A percentile compares a stretch with the other conserved stretches of the same genome.
These are phyloP conservation scores for Lactarius trivialis DNA, from an alignment of 768 basidiomycete genomes.

Conservation along the genomic window DNA sequence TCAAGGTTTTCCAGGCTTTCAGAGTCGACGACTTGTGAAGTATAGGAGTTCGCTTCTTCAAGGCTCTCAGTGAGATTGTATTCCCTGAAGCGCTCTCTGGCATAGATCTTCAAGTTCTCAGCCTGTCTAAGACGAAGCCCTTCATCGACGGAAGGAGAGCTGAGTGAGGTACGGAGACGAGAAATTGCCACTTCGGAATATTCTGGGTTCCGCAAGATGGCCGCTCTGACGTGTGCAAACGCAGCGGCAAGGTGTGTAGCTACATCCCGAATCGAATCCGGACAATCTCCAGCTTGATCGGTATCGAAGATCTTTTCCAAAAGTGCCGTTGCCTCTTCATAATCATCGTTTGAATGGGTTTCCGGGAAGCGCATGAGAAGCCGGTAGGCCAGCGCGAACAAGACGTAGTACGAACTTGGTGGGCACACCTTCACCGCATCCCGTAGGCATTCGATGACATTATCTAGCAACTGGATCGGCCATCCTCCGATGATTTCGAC, in stretches of 20 bases:
- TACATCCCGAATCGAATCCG: background rate
- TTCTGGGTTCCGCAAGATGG: background rate
- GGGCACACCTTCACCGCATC: no score
- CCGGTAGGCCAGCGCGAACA: background rate
- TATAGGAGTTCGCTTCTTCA: no score
- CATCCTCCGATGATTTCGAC: no score
- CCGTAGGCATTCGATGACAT: no score
- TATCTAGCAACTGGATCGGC: background rate
- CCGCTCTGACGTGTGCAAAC: background rate
- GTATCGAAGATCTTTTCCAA: background rate
- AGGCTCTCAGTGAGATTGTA: background rate
- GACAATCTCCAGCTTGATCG: background rate
- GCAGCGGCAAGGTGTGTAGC: background rate
- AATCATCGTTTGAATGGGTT: background rate
- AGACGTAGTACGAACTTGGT: no score
- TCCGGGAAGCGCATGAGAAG: constrained; percentile 1
- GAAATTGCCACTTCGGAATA: no score
- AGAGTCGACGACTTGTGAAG: no score
- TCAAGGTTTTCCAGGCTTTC: no score
- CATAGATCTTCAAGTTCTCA: background rate
- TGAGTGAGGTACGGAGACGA: no score
- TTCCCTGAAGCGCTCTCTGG: background rate
- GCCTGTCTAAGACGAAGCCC: background rate
- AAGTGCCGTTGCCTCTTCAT: background rate
- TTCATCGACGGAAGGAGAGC: no score